Evolutionary conservation across 495 filamentous ascomycete species (phyloP).

Genomic region (Saxophila tyrrhenica): DNA sequence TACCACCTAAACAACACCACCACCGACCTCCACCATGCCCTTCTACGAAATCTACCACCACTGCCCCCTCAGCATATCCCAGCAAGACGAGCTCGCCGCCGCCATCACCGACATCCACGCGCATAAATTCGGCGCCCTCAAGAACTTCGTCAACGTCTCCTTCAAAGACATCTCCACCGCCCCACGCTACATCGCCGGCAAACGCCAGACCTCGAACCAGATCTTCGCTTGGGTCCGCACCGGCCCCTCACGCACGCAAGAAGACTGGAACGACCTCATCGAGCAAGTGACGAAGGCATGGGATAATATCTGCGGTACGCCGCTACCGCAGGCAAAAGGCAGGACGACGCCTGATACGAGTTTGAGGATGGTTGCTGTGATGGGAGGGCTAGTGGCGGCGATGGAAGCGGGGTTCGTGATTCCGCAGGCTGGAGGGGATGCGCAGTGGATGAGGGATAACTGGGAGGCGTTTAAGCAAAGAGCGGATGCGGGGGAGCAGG

Average conservation of each 20-base stretch:
- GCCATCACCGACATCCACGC: conserved; percentile 25
- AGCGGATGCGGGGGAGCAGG: conserved; percentile 21
- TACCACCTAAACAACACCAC: neutral
- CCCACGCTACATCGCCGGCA: conserved; percentile 4
- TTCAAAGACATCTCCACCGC: conserved; percentile 14
- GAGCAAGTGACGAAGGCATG: conserved; percentile 9
- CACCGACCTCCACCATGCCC: conserved; percentile 27
- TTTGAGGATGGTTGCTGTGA: conserved; percentile 18
- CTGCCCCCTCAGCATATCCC: conserved; percentile 15
- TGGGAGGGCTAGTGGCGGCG: conserved; percentile 20
- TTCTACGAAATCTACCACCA: conserved; percentile 25
- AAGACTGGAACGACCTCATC: conserved; percentile 11
- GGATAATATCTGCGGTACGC: conserved; percentile 10
- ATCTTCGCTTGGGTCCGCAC: conserved; percentile 21
- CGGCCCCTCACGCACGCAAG: conserved; percentile 16
- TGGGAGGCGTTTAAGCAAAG: conserved; percentile 14
- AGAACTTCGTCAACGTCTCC: conserved; percentile 25
- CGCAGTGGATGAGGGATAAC: conserved; percentile 22
- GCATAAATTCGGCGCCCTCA: conserved; percentile 18
- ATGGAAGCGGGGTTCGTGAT: conserved; percentile 20
- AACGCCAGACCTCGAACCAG: conserved; percentile 13
- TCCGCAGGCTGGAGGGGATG: conserved; percentile 23
- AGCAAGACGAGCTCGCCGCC: conserved; percentile 20
- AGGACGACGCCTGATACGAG: conserved; percentile 11
- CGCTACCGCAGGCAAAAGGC: conserved; percentile 6